Evolutionary conservation across 768 basidiomycete genomes (phyloP).

Genomic region (Leccinum olivaceopallidum): DNA sequence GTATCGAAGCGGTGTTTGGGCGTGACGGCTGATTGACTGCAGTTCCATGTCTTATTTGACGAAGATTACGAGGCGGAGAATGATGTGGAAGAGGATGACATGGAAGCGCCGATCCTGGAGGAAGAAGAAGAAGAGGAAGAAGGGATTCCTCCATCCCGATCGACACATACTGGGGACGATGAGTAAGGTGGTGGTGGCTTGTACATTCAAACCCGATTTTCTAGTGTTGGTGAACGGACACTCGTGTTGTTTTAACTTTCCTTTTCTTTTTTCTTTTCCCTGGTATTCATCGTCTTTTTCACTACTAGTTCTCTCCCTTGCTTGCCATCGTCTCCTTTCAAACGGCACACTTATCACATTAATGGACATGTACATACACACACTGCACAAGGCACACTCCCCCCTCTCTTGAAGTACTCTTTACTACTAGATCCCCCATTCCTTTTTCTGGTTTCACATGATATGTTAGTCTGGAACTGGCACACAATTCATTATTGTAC

Average conservation of each 20-base stretch:
- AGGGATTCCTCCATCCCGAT: slow-evolving; percentile 31
- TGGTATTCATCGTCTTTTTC: slow-evolving; percentile 5
- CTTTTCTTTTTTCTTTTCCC: neutral
- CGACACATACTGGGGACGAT: slow-evolving; percentile 23
- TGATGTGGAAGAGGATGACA: slow-evolving; percentile 64
- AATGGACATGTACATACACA: slow-evolving; percentile 31
- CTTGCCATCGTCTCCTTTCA: slow-evolving; percentile 3
- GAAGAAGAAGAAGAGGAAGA: slow-evolving; percentile 61
- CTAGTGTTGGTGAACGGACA: slow-evolving; percentile 18
- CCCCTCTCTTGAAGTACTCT: slow-evolving; percentile 4
- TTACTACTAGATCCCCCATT: slow-evolving; percentile 5
- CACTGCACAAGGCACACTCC: slow-evolving; percentile 4
- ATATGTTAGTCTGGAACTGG: slow-evolving; percentile 22
- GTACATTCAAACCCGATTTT: slow-evolving; percentile 11
- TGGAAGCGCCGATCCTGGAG: slow-evolving; percentile 66
- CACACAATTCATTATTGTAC: slow-evolving; percentile 31
- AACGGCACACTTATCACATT: slow-evolving; percentile 30
- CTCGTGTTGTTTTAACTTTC: slow-evolving; percentile 26
- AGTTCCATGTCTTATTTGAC: slow-evolving; percentile 75
- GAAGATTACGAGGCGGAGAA: slow-evolving; percentile 56
- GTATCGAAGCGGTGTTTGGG: neutral
- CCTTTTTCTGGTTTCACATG: neutral
- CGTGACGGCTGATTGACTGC: slow-evolving; percentile 3
- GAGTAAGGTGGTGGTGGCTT: slow-evolving; percentile 20
- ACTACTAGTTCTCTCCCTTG: neutral